Evolutionary conservation across 768 basidiomycete species (phyloP).

Genomic region (Termitomyces sp.): DNA sequence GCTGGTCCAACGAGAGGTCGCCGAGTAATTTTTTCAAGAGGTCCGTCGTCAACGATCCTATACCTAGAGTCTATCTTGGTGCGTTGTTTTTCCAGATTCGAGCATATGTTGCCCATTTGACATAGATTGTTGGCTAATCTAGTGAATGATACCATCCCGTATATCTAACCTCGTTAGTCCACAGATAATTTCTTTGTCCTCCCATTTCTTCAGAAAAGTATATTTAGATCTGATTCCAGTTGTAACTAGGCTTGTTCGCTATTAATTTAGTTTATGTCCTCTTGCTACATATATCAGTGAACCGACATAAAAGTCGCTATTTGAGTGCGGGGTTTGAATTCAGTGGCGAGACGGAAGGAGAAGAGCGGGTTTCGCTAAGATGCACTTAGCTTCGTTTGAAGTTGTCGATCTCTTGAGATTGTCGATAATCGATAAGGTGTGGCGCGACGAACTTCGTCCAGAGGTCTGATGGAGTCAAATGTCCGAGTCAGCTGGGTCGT

Average conservation of each 20-base stretch:
- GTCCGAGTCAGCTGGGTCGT: neutral
- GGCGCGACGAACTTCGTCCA: slow-evolving; percentile 11
- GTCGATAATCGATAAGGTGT: too few species aligned
- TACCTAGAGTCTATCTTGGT: neutral
- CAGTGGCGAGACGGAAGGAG: too few species aligned
- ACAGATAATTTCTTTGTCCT: neutral
- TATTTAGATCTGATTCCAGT: neutral
- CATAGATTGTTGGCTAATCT: neutral
- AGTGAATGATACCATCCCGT: neutral
- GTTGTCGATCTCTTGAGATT: too few species aligned
- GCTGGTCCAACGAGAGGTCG: neutral
- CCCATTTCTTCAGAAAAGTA: neutral
- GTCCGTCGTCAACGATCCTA: neutral
- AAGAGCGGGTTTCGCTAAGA: too few species aligned
- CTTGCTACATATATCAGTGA: neutral
- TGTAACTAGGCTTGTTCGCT: neutral
- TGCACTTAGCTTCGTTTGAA: too few species aligned
- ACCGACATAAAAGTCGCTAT: too few species aligned
- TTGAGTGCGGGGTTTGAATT: too few species aligned
- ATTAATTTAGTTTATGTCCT: neutral
- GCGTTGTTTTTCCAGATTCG: neutral
- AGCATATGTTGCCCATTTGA: neutral
- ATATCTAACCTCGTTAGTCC: neutral
- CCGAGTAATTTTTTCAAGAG: neutral
- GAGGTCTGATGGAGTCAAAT: slow-evolving; percentile 6